A percentile compares a stretch with the other conserved stretches of the same genome.
These are phyloP conservation scores for Astrephomene gubernaculifera DNA, from an alignment of 139 green algal species.

Conservation along the genomic window DNA sequence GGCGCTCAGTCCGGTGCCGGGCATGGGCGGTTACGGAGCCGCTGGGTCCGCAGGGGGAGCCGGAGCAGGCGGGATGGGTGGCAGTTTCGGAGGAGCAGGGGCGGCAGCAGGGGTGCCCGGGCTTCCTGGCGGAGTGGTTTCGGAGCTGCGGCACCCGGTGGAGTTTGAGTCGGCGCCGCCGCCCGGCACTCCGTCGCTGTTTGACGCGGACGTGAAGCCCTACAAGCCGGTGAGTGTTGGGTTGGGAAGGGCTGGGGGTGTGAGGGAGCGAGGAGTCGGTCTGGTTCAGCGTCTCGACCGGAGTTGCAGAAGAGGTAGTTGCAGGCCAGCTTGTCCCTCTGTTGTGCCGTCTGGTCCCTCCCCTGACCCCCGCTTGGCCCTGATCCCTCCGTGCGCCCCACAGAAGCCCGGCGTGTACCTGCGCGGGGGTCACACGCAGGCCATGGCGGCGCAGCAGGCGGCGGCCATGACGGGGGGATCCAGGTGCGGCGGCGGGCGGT, in stretches of 20 bases:
- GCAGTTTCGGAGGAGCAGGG: no score
- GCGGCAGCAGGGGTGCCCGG: no score
- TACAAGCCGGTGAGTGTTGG: conserved; percentile 32
- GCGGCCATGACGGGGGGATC: conserved; percentile 45
- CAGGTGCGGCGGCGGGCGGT: no score
- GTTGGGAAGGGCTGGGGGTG: not conserved
- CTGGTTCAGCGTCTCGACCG: no score
- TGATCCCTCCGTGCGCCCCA: not conserved
- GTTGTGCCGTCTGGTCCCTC: not conserved
- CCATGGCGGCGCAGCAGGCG: conserved; percentile 55
- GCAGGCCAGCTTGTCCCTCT: not conserved
- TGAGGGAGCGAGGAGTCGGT: no score
- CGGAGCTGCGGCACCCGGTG: conserved; percentile 35
- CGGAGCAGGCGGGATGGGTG: no score
- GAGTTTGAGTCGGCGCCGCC: conserved; percentile 34
- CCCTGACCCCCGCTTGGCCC: not conserved
- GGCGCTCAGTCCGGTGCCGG: conserved; percentile 11
- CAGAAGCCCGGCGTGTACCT: conserved; percentile 66
- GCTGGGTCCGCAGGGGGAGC: no score
- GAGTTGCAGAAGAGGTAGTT: no score
- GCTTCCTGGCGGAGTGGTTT: no score
- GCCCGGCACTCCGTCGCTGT: conserved; percentile 68
- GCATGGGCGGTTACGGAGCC: no score
- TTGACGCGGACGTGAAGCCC: conserved; percentile 65
- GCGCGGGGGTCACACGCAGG: conserved; percentile 59